Evolutionary conservation across 1,139 yeast species (phyloP), one percentile per base, ranked within the genome.

Genomic region (Candida buenavistaensis): DNA sequence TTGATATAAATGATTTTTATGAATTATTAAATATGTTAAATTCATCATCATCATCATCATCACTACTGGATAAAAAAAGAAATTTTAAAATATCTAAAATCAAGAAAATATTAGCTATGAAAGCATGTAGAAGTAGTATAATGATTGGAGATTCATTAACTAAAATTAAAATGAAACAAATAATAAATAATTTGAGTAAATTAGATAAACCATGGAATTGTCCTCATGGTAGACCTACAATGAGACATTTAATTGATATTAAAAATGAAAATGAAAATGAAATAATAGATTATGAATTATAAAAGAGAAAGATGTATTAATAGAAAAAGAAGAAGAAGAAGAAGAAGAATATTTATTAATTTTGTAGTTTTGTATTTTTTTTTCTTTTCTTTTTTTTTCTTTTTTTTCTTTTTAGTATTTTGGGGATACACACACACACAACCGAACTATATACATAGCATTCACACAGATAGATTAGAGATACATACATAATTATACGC

Each of bases 181-280:
- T 92, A 1, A 90, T 92, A 2, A 55, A 62, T 20, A 75, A 89
- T 48, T 63, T 94, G 38, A 78, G 94, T 14, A 62, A 58, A 0
- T 64, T 94, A 24, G 92, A 89, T 43, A 87, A 87, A 51, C 99
- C 99, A 0, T 94, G 98, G 98, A 92, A 90, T 52, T 92, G 99
- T 57, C 99, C 99, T 0, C 99, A 92, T 59, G 98, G 99, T 0
- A 67, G 99, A 42, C 99, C 98, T 1, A 92, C 99, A 2, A 78
- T 92, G 83, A 70, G 98, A 38, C 97, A 92, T 57, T 64, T 92
- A 38, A 76, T 81, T 44, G 89, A 86, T 32, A 50, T 83, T 26
- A 32, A 36, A 10, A 38, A 41, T 32, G 45, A 46, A 17, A 17
- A 17, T 17, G 7, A 17, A 5, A 7, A 17, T 6, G 19, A 17